These are phyloP conservation scores for Termitomyces sp. DNA, from an alignment of 768 basidiomycete genomes.

Conservation along the genomic window DNA sequence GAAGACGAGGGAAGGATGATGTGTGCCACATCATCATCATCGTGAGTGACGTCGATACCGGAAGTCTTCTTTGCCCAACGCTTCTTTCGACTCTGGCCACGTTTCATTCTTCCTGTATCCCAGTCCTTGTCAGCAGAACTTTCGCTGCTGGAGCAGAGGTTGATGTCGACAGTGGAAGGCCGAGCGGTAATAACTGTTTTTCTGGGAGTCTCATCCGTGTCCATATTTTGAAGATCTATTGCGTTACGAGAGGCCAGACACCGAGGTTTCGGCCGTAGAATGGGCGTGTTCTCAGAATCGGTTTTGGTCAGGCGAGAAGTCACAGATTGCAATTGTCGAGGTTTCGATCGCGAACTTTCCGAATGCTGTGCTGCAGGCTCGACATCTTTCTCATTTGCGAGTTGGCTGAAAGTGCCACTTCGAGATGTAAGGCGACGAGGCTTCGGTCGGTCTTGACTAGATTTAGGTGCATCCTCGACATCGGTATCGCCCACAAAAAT, in stretches of 20 bases:
- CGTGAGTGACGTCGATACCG: not conserved
- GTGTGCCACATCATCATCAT: not conserved
- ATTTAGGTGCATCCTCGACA: not conserved
- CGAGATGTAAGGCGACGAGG: not conserved
- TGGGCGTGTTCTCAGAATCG: not conserved
- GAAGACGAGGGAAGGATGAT: conserved; percentile 2
- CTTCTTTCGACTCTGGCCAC: conserved; percentile 2
- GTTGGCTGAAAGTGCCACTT: not conserved
- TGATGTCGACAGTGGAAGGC: conserved; percentile 3
- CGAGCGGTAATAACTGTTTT: not conserved
- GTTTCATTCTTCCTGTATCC: conserved; percentile 14
- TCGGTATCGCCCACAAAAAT: conserved; percentile 2
- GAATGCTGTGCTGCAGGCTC: not conserved
- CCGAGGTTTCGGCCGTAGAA: not conserved
- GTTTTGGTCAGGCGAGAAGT: not conserved
- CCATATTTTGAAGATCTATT: not conserved
- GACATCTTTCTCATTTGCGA: not conserved
- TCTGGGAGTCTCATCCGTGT: conserved; percentile 9
- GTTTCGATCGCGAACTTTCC: not conserved
- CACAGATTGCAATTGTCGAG: not conserved
- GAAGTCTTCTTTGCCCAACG: not conserved
- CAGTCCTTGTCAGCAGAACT: conserved; percentile 3
- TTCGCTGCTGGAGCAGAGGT: conserved; percentile 15
- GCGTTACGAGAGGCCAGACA: not conserved
- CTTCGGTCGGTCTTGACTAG: not conserved